Base-by-base conservation (phyloP, 176 grass and related monocot species). In the Poa pratensis region DNA sequence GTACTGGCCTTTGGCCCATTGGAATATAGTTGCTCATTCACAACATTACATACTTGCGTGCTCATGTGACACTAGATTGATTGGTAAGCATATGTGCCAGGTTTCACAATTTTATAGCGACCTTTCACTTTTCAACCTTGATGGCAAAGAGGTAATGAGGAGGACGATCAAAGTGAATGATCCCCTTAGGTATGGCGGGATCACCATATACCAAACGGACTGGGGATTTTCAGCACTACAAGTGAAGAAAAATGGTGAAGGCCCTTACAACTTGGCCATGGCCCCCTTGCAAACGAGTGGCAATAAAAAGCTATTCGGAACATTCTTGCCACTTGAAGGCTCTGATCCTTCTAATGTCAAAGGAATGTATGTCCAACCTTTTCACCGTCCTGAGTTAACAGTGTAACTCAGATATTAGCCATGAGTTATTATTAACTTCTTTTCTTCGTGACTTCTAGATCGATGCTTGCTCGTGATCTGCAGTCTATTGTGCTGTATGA, bases 101-200 rank as follows among this genome's bases (percentile, higher is more conserved):
- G 96, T 99, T 34, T 96, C 93, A 0, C 96, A 99, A 76, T 96
- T 99, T 83, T 99, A 94, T 32, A 89, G 91, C 4, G 96, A 99
- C 74, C 84, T 99, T 86, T 99, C 96, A 48, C 91, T 99, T 79
- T 84, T 94, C 5, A 61, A 92, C 53, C 86, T 99, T 84, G 91
- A 99, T 64, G 96, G 93, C 22, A 91, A 99, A 75, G 93, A 99
- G 76, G 80, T 96, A 40, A 89, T 94, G 88, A 90, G 96, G 43
- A 96, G 94, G 81, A 99, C 96, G 5, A 99, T 99, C 57, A 92
- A 90, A 85, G 93, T 99, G 53, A 99, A 96, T 62, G 96, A 98
- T 75, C 96, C 96, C 18, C 79, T 98, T 40, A 92, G 93, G 84
- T 99, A 96, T 22, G 88, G 86, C 50, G 91, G 91, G 39, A 26